Evolutionary conservation across 352 stramenopile species (phyloP).

Genomic region (Globisporangium camurandrum): DNA sequence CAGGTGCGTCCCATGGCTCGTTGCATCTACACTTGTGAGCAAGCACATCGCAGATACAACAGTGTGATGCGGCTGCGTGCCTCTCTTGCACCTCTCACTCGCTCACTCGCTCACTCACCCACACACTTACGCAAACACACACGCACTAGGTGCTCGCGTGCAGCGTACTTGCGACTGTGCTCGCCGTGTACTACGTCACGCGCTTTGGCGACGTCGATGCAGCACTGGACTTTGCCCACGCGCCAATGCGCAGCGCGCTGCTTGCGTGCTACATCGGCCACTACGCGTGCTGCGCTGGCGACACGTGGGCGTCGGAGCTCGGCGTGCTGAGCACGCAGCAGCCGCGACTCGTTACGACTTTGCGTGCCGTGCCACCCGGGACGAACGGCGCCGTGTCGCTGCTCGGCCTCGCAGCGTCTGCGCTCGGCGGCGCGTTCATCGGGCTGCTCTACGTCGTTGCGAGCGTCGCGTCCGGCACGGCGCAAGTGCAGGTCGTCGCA

Average conservation of each 20-base stretch:
- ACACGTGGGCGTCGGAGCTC: constrained; percentile 95
- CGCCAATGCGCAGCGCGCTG: constrained; percentile 34
- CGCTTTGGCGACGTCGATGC: constrained; percentile 32
- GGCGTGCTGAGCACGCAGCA: constrained; percentile 78
- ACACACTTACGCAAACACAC: not conserved
- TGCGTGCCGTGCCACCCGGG: constrained; percentile 74
- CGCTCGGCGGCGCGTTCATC: constrained; percentile 84
- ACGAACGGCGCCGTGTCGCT: constrained; percentile 93
- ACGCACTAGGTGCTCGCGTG: constrained; percentile 65
- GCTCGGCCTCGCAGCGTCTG: constrained; percentile 72
- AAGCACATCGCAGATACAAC: not conserved
- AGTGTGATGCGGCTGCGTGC: too few relatives aligned
- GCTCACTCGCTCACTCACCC: not conserved
- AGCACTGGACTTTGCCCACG: constrained; percentile 26
- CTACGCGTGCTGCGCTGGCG: constrained; percentile 89
- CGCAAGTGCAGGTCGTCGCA: constrained; percentile 40
- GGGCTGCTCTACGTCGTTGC: constrained; percentile 60
- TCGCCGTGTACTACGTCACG: constrained; percentile 50
- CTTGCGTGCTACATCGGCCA: constrained; percentile 85
- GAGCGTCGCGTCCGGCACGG: constrained; percentile 26
- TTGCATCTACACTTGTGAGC: too few relatives aligned
- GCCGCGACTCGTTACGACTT: constrained; percentile 85
- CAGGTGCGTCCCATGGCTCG: constrained; percentile 25
- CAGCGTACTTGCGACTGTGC: constrained; percentile 50
- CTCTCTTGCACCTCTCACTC: too few relatives aligned